Conservation (phyloP, 1,284 basidiomycete species). For the Gomphus sp. region DNA sequence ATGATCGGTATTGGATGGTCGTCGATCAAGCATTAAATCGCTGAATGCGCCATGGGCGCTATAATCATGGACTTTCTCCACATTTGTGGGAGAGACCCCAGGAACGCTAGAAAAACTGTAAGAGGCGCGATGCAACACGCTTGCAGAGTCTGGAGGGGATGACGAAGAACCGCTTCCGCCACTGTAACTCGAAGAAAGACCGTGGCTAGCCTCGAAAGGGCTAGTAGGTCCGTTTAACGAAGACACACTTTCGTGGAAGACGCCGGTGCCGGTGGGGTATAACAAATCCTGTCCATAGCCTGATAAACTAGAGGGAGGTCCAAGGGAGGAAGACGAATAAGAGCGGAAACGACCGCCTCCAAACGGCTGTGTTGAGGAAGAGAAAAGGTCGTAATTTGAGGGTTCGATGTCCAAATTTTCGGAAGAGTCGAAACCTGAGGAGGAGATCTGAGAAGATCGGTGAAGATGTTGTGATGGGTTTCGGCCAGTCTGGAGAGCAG, state of each 20-base stretch:
- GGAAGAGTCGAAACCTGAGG: too few species aligned
- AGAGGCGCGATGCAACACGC: conserved; percentile 42
- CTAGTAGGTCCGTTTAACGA: conserved; percentile 3
- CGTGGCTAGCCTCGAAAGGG: not conserved
- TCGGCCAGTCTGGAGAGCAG: too few species aligned
- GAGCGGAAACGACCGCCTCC: too few species aligned
- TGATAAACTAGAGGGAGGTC: too few species aligned
- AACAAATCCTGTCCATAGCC: too few species aligned
- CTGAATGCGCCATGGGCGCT: conserved; percentile 19
- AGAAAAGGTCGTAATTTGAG: too few species aligned
- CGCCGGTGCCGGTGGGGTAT: too few species aligned
- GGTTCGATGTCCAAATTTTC: too few species aligned
- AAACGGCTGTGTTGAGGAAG: too few species aligned
- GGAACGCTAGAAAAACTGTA: conserved; percentile 44
- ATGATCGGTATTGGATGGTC: conserved; percentile 47
- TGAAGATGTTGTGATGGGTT: too few species aligned
- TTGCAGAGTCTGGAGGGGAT: conserved; percentile 55
- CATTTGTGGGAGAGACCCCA: conserved; percentile 27
- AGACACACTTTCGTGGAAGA: conserved; percentile 11
- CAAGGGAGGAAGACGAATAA: too few species aligned
- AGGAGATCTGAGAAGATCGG: too few species aligned
- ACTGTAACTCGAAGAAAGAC: not conserved
- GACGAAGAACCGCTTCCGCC: conserved; percentile 16
- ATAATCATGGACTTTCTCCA: conserved; percentile 43
- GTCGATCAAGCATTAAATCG: conserved; percentile 46